Evolutionary conservation across 306 rosid genomes (phyloP), one percentile per base, ranked within the genome.

Genomic region (Prunus armeniaca): DNA sequence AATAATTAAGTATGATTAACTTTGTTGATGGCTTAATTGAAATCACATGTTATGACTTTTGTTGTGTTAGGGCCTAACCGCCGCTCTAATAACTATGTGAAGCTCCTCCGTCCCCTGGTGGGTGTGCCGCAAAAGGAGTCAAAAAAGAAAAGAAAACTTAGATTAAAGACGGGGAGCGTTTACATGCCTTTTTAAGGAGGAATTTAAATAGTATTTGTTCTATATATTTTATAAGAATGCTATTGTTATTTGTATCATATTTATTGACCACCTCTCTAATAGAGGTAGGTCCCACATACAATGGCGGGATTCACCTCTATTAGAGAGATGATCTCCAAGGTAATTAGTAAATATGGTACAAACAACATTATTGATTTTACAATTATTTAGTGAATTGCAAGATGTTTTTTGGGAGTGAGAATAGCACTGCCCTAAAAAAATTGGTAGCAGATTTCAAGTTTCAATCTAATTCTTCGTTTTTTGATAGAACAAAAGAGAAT

Each of bases 221-320:
- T 6, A 38, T 7, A 38, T 38, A 38, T 38, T 38, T 38, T 38
- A 38, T 38, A 34, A 34, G 43, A 0, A 2, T 38, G 9, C 2
- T 38, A 1, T 2, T 34, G 8, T 34, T 34, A 34, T 5, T 34
- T 34, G 41, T 34, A 34, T 34, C 8, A 34, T 1, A 6, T 34
- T 34, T 34, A 34, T 1, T 34, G 41, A 34, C 1, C 41, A 34
- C 41, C 1, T 34, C 8, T 34, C 2, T 34, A 34, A 34, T 34
- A 1, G 2, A 5, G 8, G 8, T 34, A 34, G 41, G 41, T 34
- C 2, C 0, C 1, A 34, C 8, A 34, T 34, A 34, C 8, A 34
- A 1, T 5, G 8, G 0, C 6, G 41, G 0, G 0, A 34, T 0
- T 0, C 41, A 34, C 41, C 0, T 34, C 0, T 34, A 34, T 34